Percentiles rank a stretch among this genome's conserved stretches.
These are phyloP conservation scores for Durusdinium trenchii DNA, from an alignment of 73 alveolate genomes.

Conservation along the genomic window DNA sequence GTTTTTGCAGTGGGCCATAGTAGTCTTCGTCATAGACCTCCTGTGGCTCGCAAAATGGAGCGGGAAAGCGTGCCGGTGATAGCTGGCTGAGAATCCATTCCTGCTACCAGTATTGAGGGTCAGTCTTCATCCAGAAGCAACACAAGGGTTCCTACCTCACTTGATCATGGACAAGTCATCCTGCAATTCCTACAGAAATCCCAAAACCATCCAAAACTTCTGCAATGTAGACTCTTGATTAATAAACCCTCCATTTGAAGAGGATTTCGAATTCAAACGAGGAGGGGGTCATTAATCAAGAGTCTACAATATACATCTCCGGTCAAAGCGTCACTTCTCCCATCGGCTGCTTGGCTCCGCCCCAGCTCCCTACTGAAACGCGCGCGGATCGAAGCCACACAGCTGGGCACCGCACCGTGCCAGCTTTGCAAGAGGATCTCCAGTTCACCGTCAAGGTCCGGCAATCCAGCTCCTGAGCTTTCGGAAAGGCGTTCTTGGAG, in stretches of 20 bases:
- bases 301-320: neutral
- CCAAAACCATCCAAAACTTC: neutral
- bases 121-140: too few species aligned
- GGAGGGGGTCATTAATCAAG: neutral
- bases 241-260: neutral
- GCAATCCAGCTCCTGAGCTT: constrained; percentile 23
- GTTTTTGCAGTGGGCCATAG: constrained; percentile 59
- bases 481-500: neutral
- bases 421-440: constrained; percentile 66
- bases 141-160: too few species aligned
- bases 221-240: neutral
- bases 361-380: neutral
- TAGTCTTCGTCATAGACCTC: constrained; percentile 63
- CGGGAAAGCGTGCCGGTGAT: neutral
- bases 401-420: constrained; percentile 18
- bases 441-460: constrained; percentile 49
- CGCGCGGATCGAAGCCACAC: neutral
- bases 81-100: neutral
- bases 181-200: neutral
- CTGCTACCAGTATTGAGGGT: too few species aligned
- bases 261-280: neutral
- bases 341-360: neutral
- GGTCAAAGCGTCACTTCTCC: neutral
- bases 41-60: neutral
- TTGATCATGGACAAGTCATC: too few species aligned